Evolutionary conservation across 192 early-diverging fungal species (phyloP), one percentile per base, ranked within the genome.

Genomic region (Umbelopsis sp.): DNA sequence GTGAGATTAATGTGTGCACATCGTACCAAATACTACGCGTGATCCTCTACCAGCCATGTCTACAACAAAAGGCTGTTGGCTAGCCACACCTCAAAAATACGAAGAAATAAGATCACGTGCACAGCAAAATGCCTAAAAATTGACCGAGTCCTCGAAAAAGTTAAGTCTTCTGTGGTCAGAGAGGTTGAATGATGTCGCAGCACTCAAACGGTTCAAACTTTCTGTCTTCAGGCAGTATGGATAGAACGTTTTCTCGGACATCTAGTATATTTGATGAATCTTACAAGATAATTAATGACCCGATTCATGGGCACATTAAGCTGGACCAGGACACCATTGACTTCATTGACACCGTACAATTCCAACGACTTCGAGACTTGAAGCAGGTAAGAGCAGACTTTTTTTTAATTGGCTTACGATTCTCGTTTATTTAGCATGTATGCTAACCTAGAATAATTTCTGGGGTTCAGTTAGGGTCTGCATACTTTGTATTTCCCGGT

Each of bases 311-410:
- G 9, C 91, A 90, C 80, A 95, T 98, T 65, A 74, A 81, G 21
- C 82, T 98, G 9, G 91, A 90, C 65, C 76, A 84, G 43, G 77
- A 84, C 44, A 81, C 79, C 50, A 78, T 95, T 24, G 79, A 89
- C 41, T 81, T 91, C 45, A 93, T 97, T 25, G 97, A 99, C 71
- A 99, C 97, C 12, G 88, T 91, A 9, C 95, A 99, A 83, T 99
- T 99, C 74, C 97, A 99, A 79, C 84, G 97, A 29, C 86, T 98
- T 65, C 90, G 97, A n/a, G 88, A 95, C 71, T 77, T 98, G 21
- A 98, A 96, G 76, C 96, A 95, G 79, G 78, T 88, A 76, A 65
- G 51, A 34, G 6, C 6, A n/a, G 38, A 3, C 12, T 41, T 41
- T 41, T 41, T 41, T 5, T 4, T 41, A 41, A 11, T 11, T 41